phyloP scores from a whole-genome alignment of 1,284 basidiomycete genomes.

The Pseudozyma sp. region DNA sequence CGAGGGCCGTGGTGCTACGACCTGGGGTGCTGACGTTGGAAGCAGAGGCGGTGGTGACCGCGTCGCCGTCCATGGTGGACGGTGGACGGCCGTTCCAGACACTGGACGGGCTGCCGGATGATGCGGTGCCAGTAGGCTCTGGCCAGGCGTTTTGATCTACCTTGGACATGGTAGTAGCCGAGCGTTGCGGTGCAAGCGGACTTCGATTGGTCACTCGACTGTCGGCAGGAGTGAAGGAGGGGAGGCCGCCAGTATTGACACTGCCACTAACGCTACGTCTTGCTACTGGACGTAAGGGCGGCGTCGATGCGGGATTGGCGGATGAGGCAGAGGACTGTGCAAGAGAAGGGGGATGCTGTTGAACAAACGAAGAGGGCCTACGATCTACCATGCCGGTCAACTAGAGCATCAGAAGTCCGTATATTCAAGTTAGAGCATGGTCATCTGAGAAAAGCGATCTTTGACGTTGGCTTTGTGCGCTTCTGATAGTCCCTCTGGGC shows the following conservation, averaged over 20 bases:
- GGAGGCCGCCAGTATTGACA: conserved; percentile 6
- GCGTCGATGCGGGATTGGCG: neutral
- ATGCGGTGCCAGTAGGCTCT: conserved; percentile 25
- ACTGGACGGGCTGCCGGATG: conserved; percentile 34
- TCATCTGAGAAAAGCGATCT: conserved; percentile 11
- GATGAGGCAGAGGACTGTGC: conserved; percentile 8
- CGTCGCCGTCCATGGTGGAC: conserved; percentile 41
- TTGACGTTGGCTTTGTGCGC: neutral
- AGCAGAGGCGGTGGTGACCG: conserved; percentile 35
- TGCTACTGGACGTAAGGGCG: conserved; percentile 3
- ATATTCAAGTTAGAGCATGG: neutral
- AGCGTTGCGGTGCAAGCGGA: conserved; percentile 5
- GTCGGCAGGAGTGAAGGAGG: conserved; percentile 13
- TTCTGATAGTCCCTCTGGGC: neutral
- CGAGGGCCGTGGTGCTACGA: conserved; percentile 23
- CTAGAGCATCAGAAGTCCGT: neutral
- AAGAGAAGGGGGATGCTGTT: conserved; percentile 31
- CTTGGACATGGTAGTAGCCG: conserved; percentile 29
- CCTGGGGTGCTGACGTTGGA: conserved; percentile 48
- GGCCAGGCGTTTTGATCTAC: conserved; percentile 38
- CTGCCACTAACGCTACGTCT: conserved; percentile 38
- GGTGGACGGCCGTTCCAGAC: conserved; percentile 44
- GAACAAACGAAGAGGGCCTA: conserved; percentile 14
- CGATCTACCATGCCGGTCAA: conserved; percentile 20
- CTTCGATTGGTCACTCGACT: neutral